Evolutionary conservation across 495 filamentous ascomycete genomes (phyloP).

Genomic region (Penicillium paradoxum): DNA sequence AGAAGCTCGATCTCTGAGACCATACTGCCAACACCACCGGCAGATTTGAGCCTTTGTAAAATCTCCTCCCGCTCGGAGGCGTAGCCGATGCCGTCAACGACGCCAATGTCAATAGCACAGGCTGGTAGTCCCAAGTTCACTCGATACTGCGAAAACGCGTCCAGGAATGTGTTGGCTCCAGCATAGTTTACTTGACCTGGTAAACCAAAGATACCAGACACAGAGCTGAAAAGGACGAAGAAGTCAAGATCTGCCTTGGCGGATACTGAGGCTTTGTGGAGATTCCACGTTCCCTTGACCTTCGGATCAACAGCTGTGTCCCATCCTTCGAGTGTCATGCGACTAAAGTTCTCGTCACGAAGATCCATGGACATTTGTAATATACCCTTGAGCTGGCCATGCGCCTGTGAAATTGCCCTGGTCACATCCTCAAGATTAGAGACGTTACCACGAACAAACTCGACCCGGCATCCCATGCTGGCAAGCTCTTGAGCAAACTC

Average conservation of each 20-base stretch:
- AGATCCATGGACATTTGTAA: conserved; percentile 36
- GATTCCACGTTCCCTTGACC: conserved; percentile 47
- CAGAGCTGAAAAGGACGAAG: conserved; percentile 43
- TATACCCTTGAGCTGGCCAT: conserved; percentile 25
- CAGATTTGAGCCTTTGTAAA: conserved; percentile 3
- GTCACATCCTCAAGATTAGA: conserved; percentile 13
- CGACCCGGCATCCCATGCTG: conserved; percentile 18
- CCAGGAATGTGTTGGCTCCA: conserved; percentile 31
- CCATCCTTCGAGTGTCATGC: conserved; percentile 43
- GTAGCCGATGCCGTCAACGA: conserved; percentile 33
- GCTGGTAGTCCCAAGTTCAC: conserved; percentile 23
- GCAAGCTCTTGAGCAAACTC: conserved; percentile 37
- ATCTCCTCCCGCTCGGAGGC: conserved; percentile 16
- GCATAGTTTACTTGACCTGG: conserved; percentile 32
- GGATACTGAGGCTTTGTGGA: conserved; percentile 46
- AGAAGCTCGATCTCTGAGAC: background rate
- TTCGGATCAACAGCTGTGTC: conserved; percentile 34
- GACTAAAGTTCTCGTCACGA: conserved; percentile 25
- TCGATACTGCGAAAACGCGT: conserved; percentile 31
- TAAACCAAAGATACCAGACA: conserved; percentile 29
- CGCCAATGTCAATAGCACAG: conserved; percentile 25
- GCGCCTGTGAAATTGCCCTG: conserved; percentile 2
- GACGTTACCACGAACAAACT: conserved; percentile 22
- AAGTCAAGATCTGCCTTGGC: conserved; percentile 37
- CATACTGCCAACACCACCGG: background rate